Conservation (phyloP, 768 basidiomycete species). For the Agrocybe praecox region DNA sequence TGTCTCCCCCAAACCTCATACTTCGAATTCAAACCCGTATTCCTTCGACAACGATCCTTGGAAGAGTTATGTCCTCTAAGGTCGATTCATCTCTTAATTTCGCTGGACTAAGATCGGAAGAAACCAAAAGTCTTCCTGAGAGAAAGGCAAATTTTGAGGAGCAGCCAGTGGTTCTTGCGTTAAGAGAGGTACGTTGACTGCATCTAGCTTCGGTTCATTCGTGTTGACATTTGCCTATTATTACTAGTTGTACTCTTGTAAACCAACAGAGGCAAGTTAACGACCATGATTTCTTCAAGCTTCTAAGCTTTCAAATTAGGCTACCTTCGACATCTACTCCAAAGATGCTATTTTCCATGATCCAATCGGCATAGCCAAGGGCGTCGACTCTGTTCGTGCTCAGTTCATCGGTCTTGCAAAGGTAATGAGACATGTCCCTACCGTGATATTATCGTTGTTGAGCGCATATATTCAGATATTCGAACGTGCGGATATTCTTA, state of each 20-base stretch:
- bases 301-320: constrained; percentile 21
- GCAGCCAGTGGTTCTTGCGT: constrained; percentile 35
- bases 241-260: constrained; percentile 38
- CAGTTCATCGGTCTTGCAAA: constrained; percentile 49
- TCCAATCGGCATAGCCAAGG: constrained; percentile 46
- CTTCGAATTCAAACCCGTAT: neutral
- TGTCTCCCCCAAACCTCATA: neutral
- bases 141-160: constrained; percentile 35
- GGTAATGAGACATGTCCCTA: constrained; percentile 19
- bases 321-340: constrained; percentile 44
- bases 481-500: constrained; percentile 41
- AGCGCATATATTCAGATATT: constrained; percentile 34
- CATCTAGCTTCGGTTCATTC: neutral
- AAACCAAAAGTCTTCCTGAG: constrained; percentile 39
- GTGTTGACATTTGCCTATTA: neutral
- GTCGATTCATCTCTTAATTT: constrained; percentile 29
- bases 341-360: constrained; percentile 46
- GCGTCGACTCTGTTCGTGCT: constrained; percentile 37
- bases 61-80: constrained; percentile 17
- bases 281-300: neutral
- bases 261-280: constrained; percentile 32
- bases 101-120: constrained; percentile 38
- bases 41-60: no score
- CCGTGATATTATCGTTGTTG: neutral
- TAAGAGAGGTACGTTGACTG: constrained; percentile 38